Conservation (phyloP, 164 flowering plant species). For the Euptelea pleiosperma region DNA sequence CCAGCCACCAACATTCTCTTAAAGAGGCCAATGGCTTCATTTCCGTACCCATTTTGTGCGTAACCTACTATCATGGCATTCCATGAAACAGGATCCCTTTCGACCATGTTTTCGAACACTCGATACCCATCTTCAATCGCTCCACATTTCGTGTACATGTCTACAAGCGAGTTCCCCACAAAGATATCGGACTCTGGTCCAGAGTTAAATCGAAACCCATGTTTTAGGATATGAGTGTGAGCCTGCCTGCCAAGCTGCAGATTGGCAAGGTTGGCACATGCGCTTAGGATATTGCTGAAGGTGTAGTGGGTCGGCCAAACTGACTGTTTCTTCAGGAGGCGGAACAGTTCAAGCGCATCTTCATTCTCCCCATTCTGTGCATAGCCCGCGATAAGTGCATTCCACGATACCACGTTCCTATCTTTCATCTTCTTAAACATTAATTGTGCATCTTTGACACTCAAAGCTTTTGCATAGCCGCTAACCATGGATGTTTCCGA, state of each 20-base stretch:
- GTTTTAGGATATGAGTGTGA: constrained; percentile 26
- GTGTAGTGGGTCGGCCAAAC: constrained; percentile 26
- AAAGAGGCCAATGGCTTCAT: constrained; percentile 22
- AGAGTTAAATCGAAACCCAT: constrained; percentile 24
- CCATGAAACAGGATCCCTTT: constrained; percentile 28
- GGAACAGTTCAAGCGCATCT: constrained; percentile 26
- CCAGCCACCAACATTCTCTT: constrained; percentile 15
- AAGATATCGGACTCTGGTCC: constrained; percentile 27
- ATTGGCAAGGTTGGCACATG: constrained; percentile 24
- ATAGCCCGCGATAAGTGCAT: constrained; percentile 30
- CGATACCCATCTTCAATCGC: constrained; percentile 17
- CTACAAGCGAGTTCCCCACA: constrained; percentile 30
- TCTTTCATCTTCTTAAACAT: constrained; percentile 22
- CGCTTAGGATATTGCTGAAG: constrained; percentile 23
- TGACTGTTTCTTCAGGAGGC: constrained; percentile 20
- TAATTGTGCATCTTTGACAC: constrained; percentile 17
- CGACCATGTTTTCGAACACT: constrained; percentile 21
- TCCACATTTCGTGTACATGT: constrained; percentile 30
- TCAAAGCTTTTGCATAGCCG: constrained; percentile 27
- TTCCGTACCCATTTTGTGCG: constrained; percentile 26
- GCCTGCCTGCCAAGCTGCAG: constrained; percentile 24
- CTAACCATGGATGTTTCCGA: constrained; percentile 27
- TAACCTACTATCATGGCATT: constrained; percentile 29
- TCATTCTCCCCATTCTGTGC: constrained; percentile 22
- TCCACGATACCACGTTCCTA: constrained; percentile 28